phyloP scores from a whole-genome alignment of 148 eudicot species.

The Pharnaceum exiguum region DNA sequence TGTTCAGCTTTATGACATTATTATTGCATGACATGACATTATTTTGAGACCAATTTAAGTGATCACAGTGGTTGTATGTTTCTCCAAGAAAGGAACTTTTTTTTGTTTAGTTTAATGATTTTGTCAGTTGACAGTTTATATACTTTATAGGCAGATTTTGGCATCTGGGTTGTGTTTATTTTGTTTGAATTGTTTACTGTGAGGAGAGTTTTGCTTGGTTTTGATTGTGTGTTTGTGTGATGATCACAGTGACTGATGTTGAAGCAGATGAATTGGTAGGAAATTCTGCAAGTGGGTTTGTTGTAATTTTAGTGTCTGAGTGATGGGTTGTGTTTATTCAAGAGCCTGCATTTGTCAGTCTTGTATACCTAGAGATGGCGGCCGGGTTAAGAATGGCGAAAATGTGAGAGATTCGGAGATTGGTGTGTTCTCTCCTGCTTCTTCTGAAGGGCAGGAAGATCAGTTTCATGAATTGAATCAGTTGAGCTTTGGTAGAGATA shows the following conservation, averaged over 20 bases:
- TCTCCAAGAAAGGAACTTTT: not conserved
- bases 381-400: constrained; percentile 37
- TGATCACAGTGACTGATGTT: constrained; percentile 13
- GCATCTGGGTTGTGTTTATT: constrained; percentile 9
- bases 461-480: constrained; percentile 47
- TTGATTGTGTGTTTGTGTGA: constrained; percentile 7
- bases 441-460: constrained; percentile 47
- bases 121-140: constrained; percentile 13
- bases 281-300: constrained; percentile 30
- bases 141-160: constrained; percentile 9
- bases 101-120: constrained; percentile 12
- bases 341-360: constrained; percentile 81
- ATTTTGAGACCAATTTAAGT: constrained; percentile 8
- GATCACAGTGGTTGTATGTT: not conserved
- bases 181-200: not conserved
- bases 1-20: too few relatives aligned
- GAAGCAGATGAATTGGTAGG: constrained; percentile 35
- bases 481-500: constrained; percentile 47
- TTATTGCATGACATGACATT: too few relatives aligned
- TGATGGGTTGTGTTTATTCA: constrained; percentile 98
- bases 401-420: constrained; percentile 44
- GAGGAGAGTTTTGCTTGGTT: constrained; percentile 4
- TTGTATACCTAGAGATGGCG: constrained; percentile 66
- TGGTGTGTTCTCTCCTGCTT: constrained; percentile 60
- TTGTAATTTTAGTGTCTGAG: constrained; percentile 22